phyloP scores from a whole-genome alignment of 306 rosid species.

The Castanopsis chinensis region DNA sequence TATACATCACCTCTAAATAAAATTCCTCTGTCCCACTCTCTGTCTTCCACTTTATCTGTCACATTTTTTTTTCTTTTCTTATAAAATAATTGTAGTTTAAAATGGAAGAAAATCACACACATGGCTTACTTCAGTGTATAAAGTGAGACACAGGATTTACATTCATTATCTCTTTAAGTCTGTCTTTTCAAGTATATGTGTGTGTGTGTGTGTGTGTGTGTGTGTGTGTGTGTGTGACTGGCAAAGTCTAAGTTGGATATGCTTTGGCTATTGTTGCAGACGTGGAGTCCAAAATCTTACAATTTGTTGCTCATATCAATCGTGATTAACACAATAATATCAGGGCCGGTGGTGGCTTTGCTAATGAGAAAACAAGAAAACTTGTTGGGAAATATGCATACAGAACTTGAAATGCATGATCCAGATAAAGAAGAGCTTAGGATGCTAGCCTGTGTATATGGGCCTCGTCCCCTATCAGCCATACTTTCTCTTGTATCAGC shows the following conservation, averaged over 20 bases:
- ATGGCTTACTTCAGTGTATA: too few relatives aligned
- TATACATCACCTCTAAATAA: too few relatives aligned
- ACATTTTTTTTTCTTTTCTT: too few relatives aligned
- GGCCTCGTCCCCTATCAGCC: constrained; percentile 70
- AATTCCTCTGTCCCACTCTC: too few relatives aligned
- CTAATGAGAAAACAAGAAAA: constrained; percentile 57
- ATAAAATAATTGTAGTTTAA: too few relatives aligned
- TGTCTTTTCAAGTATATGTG: too few relatives aligned
- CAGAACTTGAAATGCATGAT: constrained; percentile 44
- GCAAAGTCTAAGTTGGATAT: not conserved
- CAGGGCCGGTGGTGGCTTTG: constrained; percentile 74
- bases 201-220: too few relatives aligned
- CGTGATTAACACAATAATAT: constrained; percentile 69
- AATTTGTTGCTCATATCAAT: constrained; percentile 59
- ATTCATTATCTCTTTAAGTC: too few relatives aligned
- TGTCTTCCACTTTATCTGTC: too few relatives aligned
- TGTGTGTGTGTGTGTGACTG: too few relatives aligned
- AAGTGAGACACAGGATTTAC: too few relatives aligned
- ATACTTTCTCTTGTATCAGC: constrained; percentile 54
- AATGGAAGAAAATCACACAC: too few relatives aligned
- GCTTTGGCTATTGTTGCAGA: constrained; percentile 39
- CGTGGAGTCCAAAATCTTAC: constrained; percentile 48
- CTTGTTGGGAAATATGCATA: constrained; percentile 51
- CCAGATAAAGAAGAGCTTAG: constrained; percentile 60
- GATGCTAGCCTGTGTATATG: constrained; percentile 65